A percentile compares a stretch with the other conserved stretches of the same genome.
phyloP scores from a whole-genome alignment of 179 eudicot genomes.

The Spergularia azorica region DNA sequence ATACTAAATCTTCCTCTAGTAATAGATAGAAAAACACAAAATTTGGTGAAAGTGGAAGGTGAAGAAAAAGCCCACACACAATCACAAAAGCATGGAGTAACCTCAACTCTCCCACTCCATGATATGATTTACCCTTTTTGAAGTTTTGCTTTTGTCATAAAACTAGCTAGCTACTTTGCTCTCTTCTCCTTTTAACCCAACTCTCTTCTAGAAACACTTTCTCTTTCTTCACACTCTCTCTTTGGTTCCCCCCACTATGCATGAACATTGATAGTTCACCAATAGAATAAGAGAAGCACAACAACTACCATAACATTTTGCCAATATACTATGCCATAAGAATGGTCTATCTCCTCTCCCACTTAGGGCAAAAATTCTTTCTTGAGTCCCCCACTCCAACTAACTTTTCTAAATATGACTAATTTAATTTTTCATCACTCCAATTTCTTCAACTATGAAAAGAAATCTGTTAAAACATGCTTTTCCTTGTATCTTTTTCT shows the following conservation, averaged over 20 bases:
- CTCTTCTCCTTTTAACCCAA: conserved; percentile 38
- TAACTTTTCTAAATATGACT: conserved; percentile 29
- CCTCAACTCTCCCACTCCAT: not conserved
- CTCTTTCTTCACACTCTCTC: conserved; percentile 41
- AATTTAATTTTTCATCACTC: not conserved
- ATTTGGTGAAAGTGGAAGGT: conserved; percentile 59
- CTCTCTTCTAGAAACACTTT: conserved; percentile 34
- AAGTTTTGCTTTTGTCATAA: conserved; percentile 24
- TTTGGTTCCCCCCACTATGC: conserved; percentile 23
- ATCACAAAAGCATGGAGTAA: conserved; percentile 17
- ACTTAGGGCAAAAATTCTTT: conserved; percentile 25
- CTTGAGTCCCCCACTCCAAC: conserved; percentile 43
- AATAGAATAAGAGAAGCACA: conserved; percentile 39
- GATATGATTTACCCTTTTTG: conserved; percentile 8
- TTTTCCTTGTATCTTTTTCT: conserved; percentile 2
- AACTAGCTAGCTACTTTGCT: conserved; percentile 29
- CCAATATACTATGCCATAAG: conserved; percentile 16
- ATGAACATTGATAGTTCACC: conserved; percentile 38
- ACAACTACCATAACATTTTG: conserved; percentile 31
- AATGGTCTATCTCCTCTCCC: conserved; percentile 22
- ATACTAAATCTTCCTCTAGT: too few relatives aligned
- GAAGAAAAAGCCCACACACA: conserved; percentile 46
- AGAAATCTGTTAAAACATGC: conserved; percentile 10
- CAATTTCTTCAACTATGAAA: conserved; percentile 3
- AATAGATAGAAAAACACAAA: not conserved